These are phyloP conservation scores for Amaranthus cruentus DNA, from an alignment of 148 eudicot species.

Conservation along the genomic window DNA sequence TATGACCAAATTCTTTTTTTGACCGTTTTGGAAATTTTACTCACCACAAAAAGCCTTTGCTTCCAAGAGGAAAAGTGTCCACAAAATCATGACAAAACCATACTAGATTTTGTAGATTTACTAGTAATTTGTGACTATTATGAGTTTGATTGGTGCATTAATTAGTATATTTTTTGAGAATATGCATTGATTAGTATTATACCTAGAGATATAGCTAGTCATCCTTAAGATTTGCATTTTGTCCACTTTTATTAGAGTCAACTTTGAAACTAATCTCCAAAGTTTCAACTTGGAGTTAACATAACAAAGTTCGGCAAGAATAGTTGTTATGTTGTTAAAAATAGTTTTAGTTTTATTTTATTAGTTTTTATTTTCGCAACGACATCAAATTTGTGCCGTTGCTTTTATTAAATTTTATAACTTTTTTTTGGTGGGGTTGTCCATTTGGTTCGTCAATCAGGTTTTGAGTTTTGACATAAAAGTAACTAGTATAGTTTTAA, in stretches of 20 bases:
- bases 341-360: no score
- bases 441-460: no score
- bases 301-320: not conserved
- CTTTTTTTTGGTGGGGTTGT: no score
- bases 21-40: not conserved
- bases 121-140: not conserved
- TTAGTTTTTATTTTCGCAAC: no score
- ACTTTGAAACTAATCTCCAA: constrained; percentile 12
- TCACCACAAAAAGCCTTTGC: not conserved
- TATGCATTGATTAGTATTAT: no score
- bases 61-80: constrained; percentile 8
- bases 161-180: not conserved
- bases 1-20: constrained; percentile 2
- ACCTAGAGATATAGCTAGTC: constrained; percentile 2
- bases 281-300: not conserved
- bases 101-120: not conserved
- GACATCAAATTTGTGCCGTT: no score
- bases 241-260: constrained; percentile 3
- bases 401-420: no score
- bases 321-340: not conserved
- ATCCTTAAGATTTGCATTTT: constrained; percentile 10
- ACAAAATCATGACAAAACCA: constrained; percentile 9
- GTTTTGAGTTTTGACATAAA: no score
- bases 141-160: not conserved
- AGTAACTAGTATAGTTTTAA: no score